Percentiles rank a stretch among this genome's conserved stretches.
These are phyloP conservation scores for Heterotrichella gracilis DNA, from an alignment of 352 stramenopile genomes.

Conservation along the genomic window DNA sequence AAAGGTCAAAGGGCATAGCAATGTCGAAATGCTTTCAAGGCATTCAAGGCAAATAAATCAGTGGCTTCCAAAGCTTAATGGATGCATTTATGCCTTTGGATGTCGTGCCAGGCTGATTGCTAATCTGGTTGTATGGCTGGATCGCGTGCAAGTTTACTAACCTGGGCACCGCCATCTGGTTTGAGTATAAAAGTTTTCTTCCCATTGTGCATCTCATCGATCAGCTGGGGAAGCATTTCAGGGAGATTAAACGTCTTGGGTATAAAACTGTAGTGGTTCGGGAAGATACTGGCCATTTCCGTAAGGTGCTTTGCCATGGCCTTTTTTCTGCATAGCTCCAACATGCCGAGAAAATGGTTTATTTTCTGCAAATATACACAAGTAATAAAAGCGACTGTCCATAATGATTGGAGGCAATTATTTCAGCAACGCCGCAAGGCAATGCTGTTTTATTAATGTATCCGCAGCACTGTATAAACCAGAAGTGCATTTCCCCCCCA, in stretches of 20 bases:
- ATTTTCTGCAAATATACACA: constrained; percentile 24
- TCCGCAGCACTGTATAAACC: too few relatives aligned
- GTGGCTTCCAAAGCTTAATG: too few relatives aligned
- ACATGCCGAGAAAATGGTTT: constrained; percentile 25
- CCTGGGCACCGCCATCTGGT: constrained; percentile 30
- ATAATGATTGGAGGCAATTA: too few relatives aligned
- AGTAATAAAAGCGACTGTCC: too few relatives aligned
- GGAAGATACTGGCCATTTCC: constrained; percentile 64
- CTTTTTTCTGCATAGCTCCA: constrained; percentile 49
- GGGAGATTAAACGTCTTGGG: constrained; percentile 77
- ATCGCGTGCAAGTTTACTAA: too few relatives aligned
- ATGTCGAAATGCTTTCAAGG: neutral
- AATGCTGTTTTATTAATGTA: too few relatives aligned
- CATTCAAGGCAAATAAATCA: too few relatives aligned
- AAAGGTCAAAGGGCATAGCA: neutral
- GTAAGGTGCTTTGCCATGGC: constrained; percentile 68
- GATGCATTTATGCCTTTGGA: too few relatives aligned
- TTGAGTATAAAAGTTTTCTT: constrained; percentile 74
- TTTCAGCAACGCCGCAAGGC: too few relatives aligned
- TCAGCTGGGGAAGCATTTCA: constrained; percentile 50
- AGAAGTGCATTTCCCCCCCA: too few relatives aligned
- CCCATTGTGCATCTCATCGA: constrained; percentile 27
- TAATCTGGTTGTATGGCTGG: too few relatives aligned
- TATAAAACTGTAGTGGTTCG: constrained; percentile 57
- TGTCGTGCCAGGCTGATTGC: too few relatives aligned